Conservation (phyloP, 192 early-diverging fungal genomes). For the Dissophora globulifera region DNA sequence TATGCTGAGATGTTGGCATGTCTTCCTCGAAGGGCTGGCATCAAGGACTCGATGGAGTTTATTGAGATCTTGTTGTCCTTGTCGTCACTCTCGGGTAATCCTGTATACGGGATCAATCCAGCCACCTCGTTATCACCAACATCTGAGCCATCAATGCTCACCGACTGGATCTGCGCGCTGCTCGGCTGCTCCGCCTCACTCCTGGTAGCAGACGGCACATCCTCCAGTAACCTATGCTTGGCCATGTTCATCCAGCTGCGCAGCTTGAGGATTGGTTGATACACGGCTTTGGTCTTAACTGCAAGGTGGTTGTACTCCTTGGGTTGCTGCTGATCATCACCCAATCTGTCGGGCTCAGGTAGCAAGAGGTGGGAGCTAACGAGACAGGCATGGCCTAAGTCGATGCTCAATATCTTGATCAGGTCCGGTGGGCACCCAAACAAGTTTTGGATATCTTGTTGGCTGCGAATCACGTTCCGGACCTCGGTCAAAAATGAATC, state of each 20-base stretch:
- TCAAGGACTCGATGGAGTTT: background rate
- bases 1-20: background rate
- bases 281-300: slow-evolving; percentile 13
- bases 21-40: background rate
- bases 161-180: too few species aligned
- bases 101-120: too few species aligned
- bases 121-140: too few species aligned
- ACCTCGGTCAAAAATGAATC: slow-evolving; percentile 17
- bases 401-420: slow-evolving; percentile 9
- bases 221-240: too few species aligned
- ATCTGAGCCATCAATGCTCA: too few species aligned
- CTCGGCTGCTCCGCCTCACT: too few species aligned
- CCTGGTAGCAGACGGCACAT: background rate
- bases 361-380: slow-evolving; percentile 10
- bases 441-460: background rate
- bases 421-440: background rate
- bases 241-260: slow-evolving; percentile 7
- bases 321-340: background rate
- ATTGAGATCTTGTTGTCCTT: background rate
- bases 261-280: slow-evolving; percentile 6
- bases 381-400: slow-evolving; percentile 10
- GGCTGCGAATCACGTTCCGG: slow-evolving; percentile 14
- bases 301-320: slow-evolving; percentile 6
- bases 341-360: background rate
- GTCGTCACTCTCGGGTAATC: too few species aligned